Evolutionary conservation across 768 basidiomycete species (phyloP), one percentile per base, ranked within the genome.

Genomic region (Lentinus brumalis): DNA sequence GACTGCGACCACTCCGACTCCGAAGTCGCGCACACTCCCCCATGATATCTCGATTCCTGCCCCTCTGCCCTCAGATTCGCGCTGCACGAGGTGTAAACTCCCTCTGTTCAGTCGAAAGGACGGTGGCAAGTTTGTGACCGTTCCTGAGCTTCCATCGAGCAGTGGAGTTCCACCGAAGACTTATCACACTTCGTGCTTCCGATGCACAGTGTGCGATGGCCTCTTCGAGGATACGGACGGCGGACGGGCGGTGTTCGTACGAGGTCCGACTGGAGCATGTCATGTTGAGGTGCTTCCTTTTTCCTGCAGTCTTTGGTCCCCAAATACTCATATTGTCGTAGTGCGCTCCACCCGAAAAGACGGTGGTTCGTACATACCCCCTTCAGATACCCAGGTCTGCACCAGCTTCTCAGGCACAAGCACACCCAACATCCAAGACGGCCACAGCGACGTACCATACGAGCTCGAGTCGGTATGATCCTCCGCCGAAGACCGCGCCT

Each of bases 181-280:
- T 21, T 94, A 89, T 67, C 92, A 94, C 65, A 78, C 83, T 3
- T 81, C 85, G 45, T 94, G 92, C 70, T 93, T 94, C 73, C 84
- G 81, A 54, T 94, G 92, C 67, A 76, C 72, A 21, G 75, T 88
- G 21, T 94, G 92, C 66, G 76, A 83, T 46, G 80, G 82, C 16
- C 69, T 78, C 9, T 91, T 94, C 66, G 83, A 81, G 62, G 88
- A 89, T 69, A 77, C 76, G 39, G 75, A 75, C 51, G 81, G 78
- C 21, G 88, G 89, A 1, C 83, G 86, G 63, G 85, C 89, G 9
- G 77, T 85, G n/a, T 94, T 91, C 73, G 86, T 91, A 21, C 81
- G 85, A 56, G 82, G 82, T 14, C 80, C 82, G 18, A 77, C 77
- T 35, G 88, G 89, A 15, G 86, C 86, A 50, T 89, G 85, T 70